Percentiles rank a stretch among this genome's conserved stretches.
Evolutionary conservation across 2,329 filamentous ascomycete genomes (phyloP).

Genomic region (Paraconiothyrium sp.): DNA sequence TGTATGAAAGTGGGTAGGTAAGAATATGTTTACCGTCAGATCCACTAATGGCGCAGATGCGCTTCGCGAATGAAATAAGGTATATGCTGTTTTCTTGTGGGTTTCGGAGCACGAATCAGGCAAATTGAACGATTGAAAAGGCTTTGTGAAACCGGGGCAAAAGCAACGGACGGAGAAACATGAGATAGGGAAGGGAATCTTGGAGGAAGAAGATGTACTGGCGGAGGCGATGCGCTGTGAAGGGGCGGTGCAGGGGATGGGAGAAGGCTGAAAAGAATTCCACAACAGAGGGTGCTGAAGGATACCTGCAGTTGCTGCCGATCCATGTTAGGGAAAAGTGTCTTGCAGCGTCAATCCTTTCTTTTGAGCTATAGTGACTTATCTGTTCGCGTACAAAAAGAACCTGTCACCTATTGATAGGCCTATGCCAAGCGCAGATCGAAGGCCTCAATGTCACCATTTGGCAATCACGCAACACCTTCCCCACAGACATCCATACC

Average conservation of each 20-base stretch:
- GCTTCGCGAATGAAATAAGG: slow-evolving; percentile 10
- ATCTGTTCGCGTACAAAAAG: not conserved
- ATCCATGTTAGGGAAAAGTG: not conserved
- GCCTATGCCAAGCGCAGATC: not conserved
- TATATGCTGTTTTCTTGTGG: slow-evolving; percentile 1
- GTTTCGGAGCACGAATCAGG: not conserved
- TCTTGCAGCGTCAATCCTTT: not conserved
- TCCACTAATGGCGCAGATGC: not conserved
- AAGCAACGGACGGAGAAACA: not conserved
- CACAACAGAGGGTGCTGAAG: not conserved
- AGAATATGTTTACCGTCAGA: not conserved
- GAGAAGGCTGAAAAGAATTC: not conserved
- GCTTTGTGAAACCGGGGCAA: not conserved
- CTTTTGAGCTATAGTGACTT: not conserved
- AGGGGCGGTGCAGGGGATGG: not conserved
- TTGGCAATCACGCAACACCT: not conserved
- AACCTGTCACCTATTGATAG: not conserved
- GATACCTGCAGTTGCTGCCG: not conserved
- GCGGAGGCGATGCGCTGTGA: not conserved
- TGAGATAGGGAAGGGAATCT: not conserved
- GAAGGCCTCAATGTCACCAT: not conserved
- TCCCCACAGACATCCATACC: not conserved
- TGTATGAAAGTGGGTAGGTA: not conserved
- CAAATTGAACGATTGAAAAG: not conserved
- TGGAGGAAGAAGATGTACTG: not conserved